These are phyloP conservation scores for Neurospora sp. DNA, from an alignment of 495 filamentous ascomycete genomes.

Conservation along the genomic window DNA sequence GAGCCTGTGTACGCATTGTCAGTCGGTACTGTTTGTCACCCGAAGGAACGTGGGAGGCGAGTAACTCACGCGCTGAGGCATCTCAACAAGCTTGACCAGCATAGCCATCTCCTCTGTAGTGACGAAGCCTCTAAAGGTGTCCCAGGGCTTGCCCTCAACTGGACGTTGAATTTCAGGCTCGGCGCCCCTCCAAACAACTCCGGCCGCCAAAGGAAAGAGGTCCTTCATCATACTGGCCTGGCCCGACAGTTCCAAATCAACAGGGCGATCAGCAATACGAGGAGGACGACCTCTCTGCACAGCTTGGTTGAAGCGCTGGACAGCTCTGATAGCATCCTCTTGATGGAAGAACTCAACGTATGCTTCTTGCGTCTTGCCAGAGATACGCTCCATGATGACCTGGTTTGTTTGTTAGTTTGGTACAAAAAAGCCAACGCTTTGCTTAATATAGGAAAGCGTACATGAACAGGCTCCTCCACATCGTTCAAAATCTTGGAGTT, in stretches of 20 bases:
- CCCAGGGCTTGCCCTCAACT: conserved; percentile 39
- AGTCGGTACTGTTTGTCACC: neutral
- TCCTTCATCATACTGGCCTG: conserved; percentile 54
- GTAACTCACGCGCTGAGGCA: conserved; percentile 53
- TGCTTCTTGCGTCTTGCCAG: conserved; percentile 67
- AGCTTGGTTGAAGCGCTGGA: conserved; percentile 33
- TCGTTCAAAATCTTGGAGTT: conserved; percentile 48
- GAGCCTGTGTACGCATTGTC: conserved; percentile 37
- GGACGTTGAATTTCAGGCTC: conserved; percentile 34
- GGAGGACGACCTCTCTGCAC: conserved; percentile 30
- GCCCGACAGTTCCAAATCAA: conserved; percentile 51
- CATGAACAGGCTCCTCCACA: conserved; percentile 55
- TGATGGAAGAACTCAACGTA: conserved; percentile 56
- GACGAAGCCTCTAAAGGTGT: conserved; percentile 61
- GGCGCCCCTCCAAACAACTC: conserved; percentile 47
- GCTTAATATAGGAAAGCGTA: too few relatives aligned
- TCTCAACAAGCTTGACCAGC: conserved; percentile 55
- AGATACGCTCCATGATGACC: conserved; percentile 70
- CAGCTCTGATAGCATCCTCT: conserved; percentile 42
- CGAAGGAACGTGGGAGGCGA: neutral
- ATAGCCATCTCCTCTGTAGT: conserved; percentile 61
- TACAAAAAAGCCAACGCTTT: too few relatives aligned
- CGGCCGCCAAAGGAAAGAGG: conserved; percentile 58
- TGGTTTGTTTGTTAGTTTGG: too few relatives aligned
- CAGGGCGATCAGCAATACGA: conserved; percentile 53